A percentile compares a stretch with the other conserved stretches of the same genome.
Conservation (phyloP, 2,329 filamentous ascomycete genomes). For the Pseudocercospora macadamiae region DNA sequence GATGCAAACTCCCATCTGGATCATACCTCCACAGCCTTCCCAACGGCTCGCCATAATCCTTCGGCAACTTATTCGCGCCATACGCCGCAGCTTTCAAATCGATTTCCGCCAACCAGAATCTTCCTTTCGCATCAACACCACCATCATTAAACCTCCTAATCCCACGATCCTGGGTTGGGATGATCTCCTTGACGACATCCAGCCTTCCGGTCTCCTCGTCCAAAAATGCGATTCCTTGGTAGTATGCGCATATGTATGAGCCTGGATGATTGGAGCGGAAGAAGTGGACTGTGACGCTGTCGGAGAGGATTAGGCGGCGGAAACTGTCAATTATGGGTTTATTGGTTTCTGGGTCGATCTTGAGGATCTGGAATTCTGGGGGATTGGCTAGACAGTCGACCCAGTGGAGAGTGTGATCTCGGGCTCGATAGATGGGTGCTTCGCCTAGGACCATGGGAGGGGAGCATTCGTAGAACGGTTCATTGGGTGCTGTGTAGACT, state of each 20-base stretch:
- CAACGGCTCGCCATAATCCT: constrained; percentile 10
- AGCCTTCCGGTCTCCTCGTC: constrained; percentile 4
- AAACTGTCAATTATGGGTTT: background rate
- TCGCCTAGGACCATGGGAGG: constrained; percentile 10
- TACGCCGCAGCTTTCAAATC: constrained; percentile 6
- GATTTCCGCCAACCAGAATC: constrained; percentile 11
- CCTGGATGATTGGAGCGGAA: constrained; percentile 3
- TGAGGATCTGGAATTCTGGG: constrained; percentile 9
- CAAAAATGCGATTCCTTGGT: constrained; percentile 11
- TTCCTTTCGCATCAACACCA: constrained; percentile 7
- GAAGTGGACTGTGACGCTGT: constrained; percentile 11
- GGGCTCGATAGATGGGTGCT: constrained; percentile 9
- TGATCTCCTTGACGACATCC: constrained; percentile 9
- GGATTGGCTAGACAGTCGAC: constrained; percentile 6
- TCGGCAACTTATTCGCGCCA: constrained; percentile 3
- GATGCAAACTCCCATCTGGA: constrained; percentile 10
- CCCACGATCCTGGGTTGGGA: background rate
- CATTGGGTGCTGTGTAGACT: background rate
- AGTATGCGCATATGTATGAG: constrained; percentile 11
- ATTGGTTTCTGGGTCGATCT: background rate
- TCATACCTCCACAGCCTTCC: constrained; percentile 13
- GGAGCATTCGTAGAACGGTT: constrained; percentile 9
- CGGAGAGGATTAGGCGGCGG: background rate
- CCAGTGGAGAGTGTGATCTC: constrained; percentile 8
- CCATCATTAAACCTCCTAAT: constrained; percentile 14